Evolutionary conservation across 352 stramenopile species (phyloP).

Genomic region (Phytophthora pisi): DNA sequence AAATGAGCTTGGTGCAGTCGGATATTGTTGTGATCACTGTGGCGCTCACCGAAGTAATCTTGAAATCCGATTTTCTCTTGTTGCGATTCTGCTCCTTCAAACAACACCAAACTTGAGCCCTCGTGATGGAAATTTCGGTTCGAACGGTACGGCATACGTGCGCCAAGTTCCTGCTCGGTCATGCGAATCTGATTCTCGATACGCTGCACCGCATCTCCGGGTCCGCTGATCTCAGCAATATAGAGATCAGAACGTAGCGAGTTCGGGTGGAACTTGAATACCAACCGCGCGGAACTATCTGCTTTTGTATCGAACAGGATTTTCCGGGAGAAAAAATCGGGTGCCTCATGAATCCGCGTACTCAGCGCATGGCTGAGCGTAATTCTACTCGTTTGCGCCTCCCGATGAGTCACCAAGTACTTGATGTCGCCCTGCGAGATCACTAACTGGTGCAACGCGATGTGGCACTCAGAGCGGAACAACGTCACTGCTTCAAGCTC

Average conservation of each 20-base stretch:
- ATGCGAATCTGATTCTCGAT: constrained; percentile 69
- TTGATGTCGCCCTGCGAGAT: constrained; percentile 65
- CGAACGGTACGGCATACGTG: constrained; percentile 46
- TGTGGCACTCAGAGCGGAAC: constrained; percentile 69
- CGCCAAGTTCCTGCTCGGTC: constrained; percentile 71
- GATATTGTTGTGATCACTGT: constrained; percentile 59
- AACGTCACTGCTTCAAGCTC: constrained; percentile 43
- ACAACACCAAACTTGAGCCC: constrained; percentile 69
- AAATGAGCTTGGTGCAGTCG: constrained; percentile 73
- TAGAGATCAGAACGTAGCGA: constrained; percentile 68
- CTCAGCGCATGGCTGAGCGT: constrained; percentile 80
- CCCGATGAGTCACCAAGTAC: constrained; percentile 53
- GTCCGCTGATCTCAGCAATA: constrained; percentile 69
- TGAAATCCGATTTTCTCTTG: constrained; percentile 74
- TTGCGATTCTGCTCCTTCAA: constrained; percentile 72
- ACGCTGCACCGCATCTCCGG: constrained; percentile 62
- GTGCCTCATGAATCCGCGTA: constrained; percentile 54
- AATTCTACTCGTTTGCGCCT: constrained; percentile 62
- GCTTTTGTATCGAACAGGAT: constrained; percentile 59
- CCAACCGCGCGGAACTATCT: constrained; percentile 35
- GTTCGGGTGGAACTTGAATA: constrained; percentile 65
- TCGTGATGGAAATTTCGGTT: constrained; percentile 64
- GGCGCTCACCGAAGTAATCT: constrained; percentile 61
- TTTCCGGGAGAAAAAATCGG: constrained; percentile 74
- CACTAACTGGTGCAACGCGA: constrained; percentile 69